A percentile compares a stretch with the other conserved stretches of the same genome.
Conservation (phyloP, 2,329 filamentous ascomycete genomes). For the Lasiodiplodia sp. region DNA sequence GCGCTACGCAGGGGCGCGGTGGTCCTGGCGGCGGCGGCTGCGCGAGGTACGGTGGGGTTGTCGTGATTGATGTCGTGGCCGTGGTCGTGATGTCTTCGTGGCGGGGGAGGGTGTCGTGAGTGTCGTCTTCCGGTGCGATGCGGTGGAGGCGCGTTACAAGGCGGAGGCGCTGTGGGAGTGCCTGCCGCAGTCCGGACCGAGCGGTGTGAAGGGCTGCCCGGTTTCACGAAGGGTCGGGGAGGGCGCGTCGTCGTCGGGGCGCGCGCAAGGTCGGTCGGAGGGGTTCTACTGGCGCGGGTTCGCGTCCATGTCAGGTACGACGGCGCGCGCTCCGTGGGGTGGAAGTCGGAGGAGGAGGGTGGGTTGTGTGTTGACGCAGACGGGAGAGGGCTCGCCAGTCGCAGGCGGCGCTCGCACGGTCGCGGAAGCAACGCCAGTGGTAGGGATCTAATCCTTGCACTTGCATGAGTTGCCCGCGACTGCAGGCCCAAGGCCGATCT, state of each 20-base stretch:
- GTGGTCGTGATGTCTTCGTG: constrained; percentile 28
- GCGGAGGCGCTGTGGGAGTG: constrained; percentile 15
- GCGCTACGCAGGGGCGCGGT: constrained; percentile 32
- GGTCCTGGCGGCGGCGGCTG: constrained; percentile 28
- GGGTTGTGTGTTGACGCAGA: constrained; percentile 11
- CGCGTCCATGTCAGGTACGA: constrained; percentile 24
- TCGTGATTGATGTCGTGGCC: constrained; percentile 4
- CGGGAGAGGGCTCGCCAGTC: constrained; percentile 14
- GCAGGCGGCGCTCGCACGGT: constrained; percentile 14
- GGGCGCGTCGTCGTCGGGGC: constrained; percentile 1
- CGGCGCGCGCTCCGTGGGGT: constrained; percentile 8
- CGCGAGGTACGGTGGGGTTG: constrained; percentile 17
- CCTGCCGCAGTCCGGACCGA: constrained; percentile 21
- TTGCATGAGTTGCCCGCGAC: constrained; percentile 17
- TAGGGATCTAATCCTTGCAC: constrained; percentile 24
- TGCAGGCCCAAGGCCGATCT: constrained; percentile 14
- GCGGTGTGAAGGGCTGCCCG: constrained; percentile 26
- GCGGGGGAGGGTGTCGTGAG: constrained; percentile 27
- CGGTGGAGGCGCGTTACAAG: constrained; percentile 23
- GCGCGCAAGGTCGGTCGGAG: background rate
- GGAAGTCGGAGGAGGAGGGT: constrained; percentile 3
- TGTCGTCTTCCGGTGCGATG: constrained; percentile 30
- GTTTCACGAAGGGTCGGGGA: constrained; percentile 9
- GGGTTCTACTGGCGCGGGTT: constrained; percentile 31
- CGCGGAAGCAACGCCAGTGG: constrained; percentile 14